Evolutionary conservation across 2,329 filamentous ascomycete genomes (phyloP).

Genomic region (Ophiostoma montium): DNA sequence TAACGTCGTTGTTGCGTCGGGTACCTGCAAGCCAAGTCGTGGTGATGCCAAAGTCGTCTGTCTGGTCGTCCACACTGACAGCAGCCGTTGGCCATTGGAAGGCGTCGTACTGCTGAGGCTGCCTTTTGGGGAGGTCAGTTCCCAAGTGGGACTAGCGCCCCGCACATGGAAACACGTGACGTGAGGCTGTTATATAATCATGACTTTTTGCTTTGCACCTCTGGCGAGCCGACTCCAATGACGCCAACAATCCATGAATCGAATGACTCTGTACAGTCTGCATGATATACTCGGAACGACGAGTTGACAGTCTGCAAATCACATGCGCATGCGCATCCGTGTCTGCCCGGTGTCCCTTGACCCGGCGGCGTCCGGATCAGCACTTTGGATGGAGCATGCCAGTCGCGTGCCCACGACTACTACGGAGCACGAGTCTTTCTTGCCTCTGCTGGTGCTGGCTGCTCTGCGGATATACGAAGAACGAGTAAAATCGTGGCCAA

Average conservation of each 20-base stretch:
- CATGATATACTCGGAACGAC: no score
- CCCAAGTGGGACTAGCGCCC: slow-evolving; percentile 10
- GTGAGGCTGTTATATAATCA: neutral
- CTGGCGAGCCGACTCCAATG: no score
- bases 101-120: slow-evolving; percentile 14
- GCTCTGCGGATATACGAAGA: no score
- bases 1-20: no score
- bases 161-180: neutral
- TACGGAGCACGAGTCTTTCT: no score
- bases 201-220: no score
- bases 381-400: neutral
- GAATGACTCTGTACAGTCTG: no score
- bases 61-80: neutral
- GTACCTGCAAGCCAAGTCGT: neutral
- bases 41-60: neutral
- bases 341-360: slow-evolving; percentile 9
- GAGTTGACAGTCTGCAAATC: slow-evolving; percentile 1
- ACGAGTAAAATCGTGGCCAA: neutral
- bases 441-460: no score
- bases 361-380: slow-evolving; percentile 1
- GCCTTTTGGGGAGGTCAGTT: slow-evolving; percentile 13
- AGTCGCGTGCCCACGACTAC: neutral
- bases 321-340: slow-evolving; percentile 1
- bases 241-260: no score
- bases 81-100: slow-evolving; percentile 5